phyloP scores from a whole-genome alignment of 495 filamentous ascomycete genomes.

The Xanthoparmelia taractica region DNA sequence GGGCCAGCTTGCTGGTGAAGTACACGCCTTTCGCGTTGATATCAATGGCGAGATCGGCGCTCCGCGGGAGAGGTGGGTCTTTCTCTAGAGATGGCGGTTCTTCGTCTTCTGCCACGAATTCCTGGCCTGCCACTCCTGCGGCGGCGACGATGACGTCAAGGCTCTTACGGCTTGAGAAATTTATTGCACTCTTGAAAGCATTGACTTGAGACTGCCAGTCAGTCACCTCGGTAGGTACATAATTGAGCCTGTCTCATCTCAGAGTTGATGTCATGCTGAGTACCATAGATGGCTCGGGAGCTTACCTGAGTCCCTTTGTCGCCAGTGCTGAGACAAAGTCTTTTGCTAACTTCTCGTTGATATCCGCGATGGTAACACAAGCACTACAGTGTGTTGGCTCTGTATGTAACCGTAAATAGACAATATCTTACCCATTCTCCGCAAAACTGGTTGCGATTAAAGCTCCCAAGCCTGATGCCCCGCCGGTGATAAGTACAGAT shows the following conservation, averaged over 20 bases:
- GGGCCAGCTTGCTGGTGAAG: conserved; percentile 16
- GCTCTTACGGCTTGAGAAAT: background rate
- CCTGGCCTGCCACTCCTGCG: conserved; percentile 7
- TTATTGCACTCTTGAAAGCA: conserved; percentile 19
- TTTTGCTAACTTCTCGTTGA: conserved; percentile 23
- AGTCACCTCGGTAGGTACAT: conserved; percentile 12
- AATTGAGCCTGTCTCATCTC: background rate
- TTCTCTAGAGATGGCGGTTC: conserved; percentile 10
- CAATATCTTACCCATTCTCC: background rate
- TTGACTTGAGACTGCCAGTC: conserved; percentile 17
- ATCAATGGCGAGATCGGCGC: background rate
- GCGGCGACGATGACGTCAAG: conserved; percentile 15
- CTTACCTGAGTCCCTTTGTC: background rate
- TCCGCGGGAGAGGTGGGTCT: conserved; percentile 2
- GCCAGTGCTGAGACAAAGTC: conserved; percentile 6
- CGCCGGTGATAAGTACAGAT: conserved; percentile 40
- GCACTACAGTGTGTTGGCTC: conserved; percentile 11
- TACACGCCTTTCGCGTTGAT: conserved; percentile 15
- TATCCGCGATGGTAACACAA: conserved; percentile 27
- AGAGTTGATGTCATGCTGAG: too few relatives aligned
- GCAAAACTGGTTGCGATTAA: conserved; percentile 23
- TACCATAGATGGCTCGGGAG: too few relatives aligned
- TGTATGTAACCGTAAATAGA: background rate
- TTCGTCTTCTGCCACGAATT: background rate
- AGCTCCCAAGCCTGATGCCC: conserved; percentile 34